Conservation (phyloP, 2,329 filamentous ascomycete genomes). For the Neophaeococcomyces mojaviensis region DNA sequence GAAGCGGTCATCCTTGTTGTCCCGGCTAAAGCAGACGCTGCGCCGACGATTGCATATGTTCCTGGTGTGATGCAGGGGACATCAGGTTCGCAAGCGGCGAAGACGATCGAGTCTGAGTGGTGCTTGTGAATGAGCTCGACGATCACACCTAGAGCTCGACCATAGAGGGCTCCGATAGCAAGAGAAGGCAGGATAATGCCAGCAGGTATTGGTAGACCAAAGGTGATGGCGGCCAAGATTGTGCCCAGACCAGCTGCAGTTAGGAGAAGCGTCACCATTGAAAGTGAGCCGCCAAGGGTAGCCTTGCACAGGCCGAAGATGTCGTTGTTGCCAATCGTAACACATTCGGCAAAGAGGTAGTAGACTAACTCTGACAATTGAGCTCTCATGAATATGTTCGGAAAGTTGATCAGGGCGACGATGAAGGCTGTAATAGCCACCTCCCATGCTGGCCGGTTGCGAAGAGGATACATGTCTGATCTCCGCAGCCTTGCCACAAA, state of each 20-base stretch:
- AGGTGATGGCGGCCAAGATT: conserved; percentile 77
- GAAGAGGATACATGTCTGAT: conserved; percentile 31
- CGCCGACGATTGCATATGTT: conserved; percentile 93
- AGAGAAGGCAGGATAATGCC: conserved; percentile 95
- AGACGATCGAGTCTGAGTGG: conserved; percentile 69
- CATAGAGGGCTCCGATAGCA: conserved; percentile 85
- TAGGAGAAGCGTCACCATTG: conserved; percentile 73
- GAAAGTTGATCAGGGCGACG: conserved; percentile 86
- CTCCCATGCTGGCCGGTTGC: conserved; percentile 66
- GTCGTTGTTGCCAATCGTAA: conserved; percentile 65
- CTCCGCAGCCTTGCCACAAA: conserved; percentile 73
- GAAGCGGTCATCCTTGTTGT: conserved; percentile 95
- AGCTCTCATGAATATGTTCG: conserved; percentile 91
- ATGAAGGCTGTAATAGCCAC: conserved; percentile 71
- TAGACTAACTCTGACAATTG: conserved; percentile 88
- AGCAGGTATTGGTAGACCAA: conserved; percentile 87
- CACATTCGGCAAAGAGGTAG: conserved; percentile 85
- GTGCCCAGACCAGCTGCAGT: conserved; percentile 78
- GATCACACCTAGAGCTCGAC: conserved; percentile 79
- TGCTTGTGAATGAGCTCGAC: conserved; percentile 81
- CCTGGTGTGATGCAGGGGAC: conserved; percentile 84
- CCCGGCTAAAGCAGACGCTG: conserved; percentile 85
- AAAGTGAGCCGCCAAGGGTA: conserved; percentile 70
- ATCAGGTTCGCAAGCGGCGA: conserved; percentile 75
- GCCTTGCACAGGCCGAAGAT: conserved; percentile 78